Percentiles rank a stretch among this genome's conserved stretches.
These are phyloP conservation scores for Alternaria postmessia DNA, from an alignment of 2,329 filamentous ascomycete species.

Conservation along the genomic window DNA sequence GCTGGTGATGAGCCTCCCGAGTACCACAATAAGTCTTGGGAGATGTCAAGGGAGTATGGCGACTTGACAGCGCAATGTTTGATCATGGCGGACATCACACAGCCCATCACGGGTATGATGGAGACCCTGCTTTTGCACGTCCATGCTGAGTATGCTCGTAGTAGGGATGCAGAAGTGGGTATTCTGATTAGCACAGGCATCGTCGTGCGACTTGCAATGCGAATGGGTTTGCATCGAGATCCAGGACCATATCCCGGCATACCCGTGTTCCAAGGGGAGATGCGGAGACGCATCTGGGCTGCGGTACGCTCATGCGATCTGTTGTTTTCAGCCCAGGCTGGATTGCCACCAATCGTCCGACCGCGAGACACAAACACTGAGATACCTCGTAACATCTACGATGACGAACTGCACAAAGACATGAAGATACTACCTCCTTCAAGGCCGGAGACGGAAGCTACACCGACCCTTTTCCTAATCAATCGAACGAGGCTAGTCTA, in stretches of 20 bases:
- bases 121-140: constrained; percentile 80
- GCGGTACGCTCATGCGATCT: constrained; percentile 77
- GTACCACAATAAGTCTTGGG: constrained; percentile 70
- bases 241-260: constrained; percentile 76
- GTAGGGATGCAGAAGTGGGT: constrained; percentile 76
- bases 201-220: constrained; percentile 69
- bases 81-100: constrained; percentile 78
- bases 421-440: constrained; percentile 73
- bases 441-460: constrained; percentile 73
- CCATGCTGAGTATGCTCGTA: constrained; percentile 76
- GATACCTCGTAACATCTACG: constrained; percentile 79
- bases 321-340: constrained; percentile 77
- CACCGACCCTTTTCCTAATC: constrained; percentile 81
- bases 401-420: constrained; percentile 78
- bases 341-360: constrained; percentile 71
- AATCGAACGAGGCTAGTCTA: constrained; percentile 73
- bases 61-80: constrained; percentile 80
- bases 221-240: constrained; percentile 82
- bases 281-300: constrained; percentile 69
- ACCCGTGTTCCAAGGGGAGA: constrained; percentile 79
- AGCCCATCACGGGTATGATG: constrained; percentile 76
- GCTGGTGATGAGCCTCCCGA: constrained; percentile 82
- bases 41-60: constrained; percentile 65
- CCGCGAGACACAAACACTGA: constrained; percentile 78
- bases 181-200: constrained; percentile 68